A percentile compares a stretch with the other conserved stretches of the same genome.
Evolutionary conservation across 2,329 filamentous ascomycete genomes (phyloP).

Genomic region (Akanthomyces lecanii): DNA sequence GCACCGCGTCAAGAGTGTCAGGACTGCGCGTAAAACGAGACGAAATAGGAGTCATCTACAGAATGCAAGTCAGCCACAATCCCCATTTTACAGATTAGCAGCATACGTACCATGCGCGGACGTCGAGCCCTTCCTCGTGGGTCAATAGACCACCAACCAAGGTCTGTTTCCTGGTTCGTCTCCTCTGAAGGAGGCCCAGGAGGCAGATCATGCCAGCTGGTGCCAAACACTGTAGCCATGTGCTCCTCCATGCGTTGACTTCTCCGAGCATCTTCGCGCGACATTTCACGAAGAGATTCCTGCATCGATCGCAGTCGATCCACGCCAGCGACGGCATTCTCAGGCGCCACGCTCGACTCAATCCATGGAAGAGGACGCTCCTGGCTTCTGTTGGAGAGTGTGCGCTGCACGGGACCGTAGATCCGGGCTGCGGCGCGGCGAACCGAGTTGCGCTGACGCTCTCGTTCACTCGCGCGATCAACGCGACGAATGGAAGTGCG

Average conservation of each 20-base stretch:
- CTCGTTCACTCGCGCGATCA: conserved; percentile 30
- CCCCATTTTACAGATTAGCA: neutral
- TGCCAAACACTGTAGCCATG: conserved; percentile 25
- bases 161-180: conserved; percentile 17
- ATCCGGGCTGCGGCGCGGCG: conserved; percentile 27
- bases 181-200: conserved; percentile 17
- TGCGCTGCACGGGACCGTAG: conserved; percentile 26
- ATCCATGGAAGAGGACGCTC: conserved; percentile 23
- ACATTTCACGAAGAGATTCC: conserved; percentile 24
- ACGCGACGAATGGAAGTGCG: conserved; percentile 40
- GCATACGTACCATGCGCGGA: conserved; percentile 24
- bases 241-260: conserved; percentile 25
- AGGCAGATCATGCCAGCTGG: conserved; percentile 19
- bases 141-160: conserved; percentile 27
- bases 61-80: conserved; percentile 58
- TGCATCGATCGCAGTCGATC: conserved; percentile 4
- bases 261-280: conserved; percentile 22
- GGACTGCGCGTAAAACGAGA: conserved; percentile 16
- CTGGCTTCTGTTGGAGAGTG: conserved; percentile 18
- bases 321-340: neutral
- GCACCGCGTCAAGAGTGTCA: conserved; percentile 1
- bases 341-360: conserved; percentile 18
- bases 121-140: conserved; percentile 21
- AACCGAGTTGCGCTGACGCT: conserved; percentile 23
- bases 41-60: conserved; percentile 22